phyloP scores from a whole-genome alignment of 208 protist genomes.

The Borovskyia barvae region DNA sequence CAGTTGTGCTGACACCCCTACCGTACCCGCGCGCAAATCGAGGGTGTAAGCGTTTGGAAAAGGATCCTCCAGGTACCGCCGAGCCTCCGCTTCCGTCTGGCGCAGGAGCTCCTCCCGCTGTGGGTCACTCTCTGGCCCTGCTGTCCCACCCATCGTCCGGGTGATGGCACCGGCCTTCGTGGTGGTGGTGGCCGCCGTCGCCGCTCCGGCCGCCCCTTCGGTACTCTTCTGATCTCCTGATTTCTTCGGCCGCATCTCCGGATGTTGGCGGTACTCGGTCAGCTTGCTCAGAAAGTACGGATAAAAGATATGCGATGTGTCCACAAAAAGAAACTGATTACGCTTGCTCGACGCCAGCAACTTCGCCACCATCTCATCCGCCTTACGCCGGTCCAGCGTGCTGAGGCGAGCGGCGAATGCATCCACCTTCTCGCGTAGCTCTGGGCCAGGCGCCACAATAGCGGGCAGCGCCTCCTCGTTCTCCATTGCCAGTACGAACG shows the following conservation, averaged over 20 bases:
- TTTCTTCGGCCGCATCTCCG: conserved; percentile 58
- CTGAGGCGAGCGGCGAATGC: conserved; percentile 70
- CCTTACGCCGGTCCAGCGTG: conserved; percentile 62
- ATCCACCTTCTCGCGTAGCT: conserved; percentile 77
- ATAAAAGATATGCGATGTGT: conserved; percentile 87
- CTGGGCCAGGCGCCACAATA: conserved; percentile 80
- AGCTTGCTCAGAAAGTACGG: conserved; percentile 87
- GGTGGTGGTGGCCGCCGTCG: conserved; percentile 14
- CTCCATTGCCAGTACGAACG: conserved; percentile 31
- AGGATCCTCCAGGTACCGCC: conserved; percentile 74
- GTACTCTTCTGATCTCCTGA: conserved; percentile 13
- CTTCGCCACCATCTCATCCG: conserved; percentile 82
- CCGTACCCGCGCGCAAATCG: conserved; percentile 57
- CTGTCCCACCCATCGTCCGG: conserved; percentile 63
- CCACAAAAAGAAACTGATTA: conserved; percentile 79
- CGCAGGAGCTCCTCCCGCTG: conserved; percentile 68
- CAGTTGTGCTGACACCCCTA: conserved; percentile 62
- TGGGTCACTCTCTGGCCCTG: conserved; percentile 32
- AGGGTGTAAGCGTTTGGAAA: conserved; percentile 73
- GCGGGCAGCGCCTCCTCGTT: conserved; percentile 57
- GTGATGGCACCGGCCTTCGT: conserved; percentile 44
- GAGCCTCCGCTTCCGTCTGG: conserved; percentile 70
- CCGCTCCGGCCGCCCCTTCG: conserved; percentile 16
- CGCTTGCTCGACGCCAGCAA: conserved; percentile 69
- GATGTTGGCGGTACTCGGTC: conserved; percentile 75